phyloP scores from a whole-genome alignment of 805 yeast genomes.

The Ogataea paradorogensis region DNA sequence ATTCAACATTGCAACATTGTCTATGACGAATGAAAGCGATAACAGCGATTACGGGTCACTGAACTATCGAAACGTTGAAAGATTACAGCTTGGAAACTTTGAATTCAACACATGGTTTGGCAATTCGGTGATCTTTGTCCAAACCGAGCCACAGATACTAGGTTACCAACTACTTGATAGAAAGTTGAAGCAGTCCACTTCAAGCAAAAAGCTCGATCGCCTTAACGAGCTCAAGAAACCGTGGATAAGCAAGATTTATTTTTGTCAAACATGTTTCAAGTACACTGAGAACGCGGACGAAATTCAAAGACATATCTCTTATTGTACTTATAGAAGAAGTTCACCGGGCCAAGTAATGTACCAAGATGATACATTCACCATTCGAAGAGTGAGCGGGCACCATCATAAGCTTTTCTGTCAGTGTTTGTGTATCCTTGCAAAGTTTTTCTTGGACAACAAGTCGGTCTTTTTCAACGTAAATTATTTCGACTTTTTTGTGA shows the following conservation, averaged over 20 bases:
- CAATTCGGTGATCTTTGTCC: constrained; percentile 68
- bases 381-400: constrained; percentile 67
- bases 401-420: constrained; percentile 71
- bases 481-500: constrained; percentile 73
- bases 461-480: constrained; percentile 80
- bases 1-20: background rate
- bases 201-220: constrained; percentile 17
- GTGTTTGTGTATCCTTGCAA: constrained; percentile 78
- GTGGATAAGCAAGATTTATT: constrained; percentile 62
- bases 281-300: constrained; percentile 52
- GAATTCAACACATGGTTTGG: constrained; percentile 86
- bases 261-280: constrained; percentile 84
- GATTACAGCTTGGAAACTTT: constrained; percentile 65
- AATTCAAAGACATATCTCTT: constrained; percentile 47
- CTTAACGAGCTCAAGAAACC: constrained; percentile 21
- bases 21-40: constrained; percentile 22
- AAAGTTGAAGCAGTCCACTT: constrained; percentile 19
- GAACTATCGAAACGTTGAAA: constrained; percentile 57
- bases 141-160: constrained; percentile 41
- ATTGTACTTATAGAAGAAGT: constrained; percentile 38
- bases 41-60: constrained; percentile 58
- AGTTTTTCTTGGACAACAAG: constrained; percentile 85
- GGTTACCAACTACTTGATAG: constrained; percentile 39
- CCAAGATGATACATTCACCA: constrained; percentile 51
- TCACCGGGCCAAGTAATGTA: constrained; percentile 72